Evolutionary conservation across 768 basidiomycete genomes (phyloP).

Genomic region (Pulveroboletus ravenelii): DNA sequence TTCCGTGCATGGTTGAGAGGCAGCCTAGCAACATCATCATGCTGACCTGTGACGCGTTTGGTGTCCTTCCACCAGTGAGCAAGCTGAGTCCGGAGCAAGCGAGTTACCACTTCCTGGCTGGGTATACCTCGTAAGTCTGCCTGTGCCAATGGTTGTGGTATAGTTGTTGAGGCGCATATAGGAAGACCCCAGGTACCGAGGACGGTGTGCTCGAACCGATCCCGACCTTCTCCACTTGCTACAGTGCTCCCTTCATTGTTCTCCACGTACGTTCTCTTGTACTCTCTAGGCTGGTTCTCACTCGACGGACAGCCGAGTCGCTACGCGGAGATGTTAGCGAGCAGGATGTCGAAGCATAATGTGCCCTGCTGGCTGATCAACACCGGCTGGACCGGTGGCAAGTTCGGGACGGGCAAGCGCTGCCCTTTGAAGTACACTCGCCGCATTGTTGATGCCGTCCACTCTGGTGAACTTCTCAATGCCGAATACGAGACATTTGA

Average conservation of each 20-base stretch:
- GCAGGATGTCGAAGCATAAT: conserved; percentile 83
- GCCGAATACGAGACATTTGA: conserved; percentile 83
- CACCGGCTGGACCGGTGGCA: conserved; percentile 96
- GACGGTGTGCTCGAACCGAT: conserved; percentile 98
- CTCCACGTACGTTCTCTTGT: conserved; percentile 60
- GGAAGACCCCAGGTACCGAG: conserved; percentile 98
- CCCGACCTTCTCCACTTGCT: conserved; percentile 98
- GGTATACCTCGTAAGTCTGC: conserved; percentile 79
- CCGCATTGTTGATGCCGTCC: conserved; percentile 94
- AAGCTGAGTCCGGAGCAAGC: conserved; percentile 92
- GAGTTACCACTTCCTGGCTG: conserved; percentile 95
- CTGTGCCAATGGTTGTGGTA: background rate
- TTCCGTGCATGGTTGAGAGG: conserved; percentile 81
- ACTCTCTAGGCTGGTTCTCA: conserved; percentile 2
- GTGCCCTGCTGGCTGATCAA: conserved; percentile 99
- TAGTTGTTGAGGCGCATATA: conserved; percentile 24
- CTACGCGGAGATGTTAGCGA: conserved; percentile 96
- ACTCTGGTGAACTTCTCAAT: conserved; percentile 84
- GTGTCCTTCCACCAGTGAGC: conserved; percentile 94
- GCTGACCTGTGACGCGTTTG: conserved; percentile 97
- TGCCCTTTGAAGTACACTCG: conserved; percentile 97
- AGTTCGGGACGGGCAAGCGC: conserved; percentile 88
- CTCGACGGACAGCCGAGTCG: conserved; percentile 62
- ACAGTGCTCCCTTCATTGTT: conserved; percentile 98
- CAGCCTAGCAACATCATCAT: conserved; percentile 96